Evolutionary conservation across 2,329 filamentous ascomycete genomes (phyloP).

Genomic region (Trichoderma arundinaceum): DNA sequence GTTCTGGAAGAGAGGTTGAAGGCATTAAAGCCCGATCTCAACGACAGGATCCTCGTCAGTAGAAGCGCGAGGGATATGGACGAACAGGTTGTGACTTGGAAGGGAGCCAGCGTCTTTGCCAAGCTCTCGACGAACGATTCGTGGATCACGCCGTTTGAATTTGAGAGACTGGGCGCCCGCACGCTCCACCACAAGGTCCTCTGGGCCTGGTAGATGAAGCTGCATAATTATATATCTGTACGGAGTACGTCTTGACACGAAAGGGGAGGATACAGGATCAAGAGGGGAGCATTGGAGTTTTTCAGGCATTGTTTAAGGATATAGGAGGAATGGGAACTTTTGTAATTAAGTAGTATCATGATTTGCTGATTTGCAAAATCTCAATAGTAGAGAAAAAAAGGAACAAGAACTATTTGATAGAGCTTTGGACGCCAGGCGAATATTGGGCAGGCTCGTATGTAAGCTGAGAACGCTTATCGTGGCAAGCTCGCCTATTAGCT

Average conservation of each 20-base stretch:
- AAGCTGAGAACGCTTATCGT: not conserved
- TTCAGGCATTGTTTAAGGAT: not conserved
- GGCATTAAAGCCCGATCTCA: constrained; percentile 64
- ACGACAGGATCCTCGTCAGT: constrained; percentile 66
- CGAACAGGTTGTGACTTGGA: constrained; percentile 97
- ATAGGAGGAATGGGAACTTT: constrained; percentile 5
- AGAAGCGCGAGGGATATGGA: constrained; percentile 89
- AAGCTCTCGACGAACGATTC: constrained; percentile 92
- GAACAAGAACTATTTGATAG: not conserved
- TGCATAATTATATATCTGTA: not conserved
- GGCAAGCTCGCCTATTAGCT: not conserved
- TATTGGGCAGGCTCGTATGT: not conserved
- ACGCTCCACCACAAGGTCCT: constrained; percentile 82
- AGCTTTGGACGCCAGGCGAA: not conserved
- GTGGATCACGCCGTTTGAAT: constrained; percentile 89
- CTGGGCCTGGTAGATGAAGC: constrained; percentile 59
- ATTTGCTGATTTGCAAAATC: not conserved
- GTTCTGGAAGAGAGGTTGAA: constrained; percentile 85
- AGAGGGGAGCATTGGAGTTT: constrained; percentile 31
- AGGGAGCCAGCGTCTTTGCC: constrained; percentile 95
- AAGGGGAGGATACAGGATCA: not conserved
- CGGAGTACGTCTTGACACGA: constrained; percentile 3
- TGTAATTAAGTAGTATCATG: constrained; percentile 1
- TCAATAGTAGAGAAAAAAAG: constrained; percentile 5
- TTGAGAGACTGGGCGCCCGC: constrained; percentile 81